These are phyloP conservation scores for Coniochaeta sp. DNA, from an alignment of 2,329 filamentous ascomycete genomes.

Conservation along the genomic window DNA sequence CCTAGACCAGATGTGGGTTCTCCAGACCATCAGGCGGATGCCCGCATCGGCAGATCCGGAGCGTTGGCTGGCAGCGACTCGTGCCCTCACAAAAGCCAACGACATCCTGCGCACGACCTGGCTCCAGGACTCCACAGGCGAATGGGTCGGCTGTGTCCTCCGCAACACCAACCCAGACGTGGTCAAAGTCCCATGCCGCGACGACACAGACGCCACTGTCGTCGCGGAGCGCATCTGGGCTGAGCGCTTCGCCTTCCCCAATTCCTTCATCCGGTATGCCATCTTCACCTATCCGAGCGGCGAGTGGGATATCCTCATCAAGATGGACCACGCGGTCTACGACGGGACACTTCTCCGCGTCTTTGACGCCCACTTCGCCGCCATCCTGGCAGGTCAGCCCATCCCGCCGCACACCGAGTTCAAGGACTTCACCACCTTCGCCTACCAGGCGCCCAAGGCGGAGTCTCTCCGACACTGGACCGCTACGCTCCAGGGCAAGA, in stretches of 20 bases:
- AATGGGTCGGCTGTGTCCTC: constrained; percentile 15
- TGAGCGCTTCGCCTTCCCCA: constrained; percentile 19
- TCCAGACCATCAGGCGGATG: constrained; percentile 15
- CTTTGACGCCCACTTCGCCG: constrained; percentile 24
- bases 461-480: constrained; percentile 14
- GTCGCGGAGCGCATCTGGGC: constrained; percentile 17
- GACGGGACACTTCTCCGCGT: constrained; percentile 28
- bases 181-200: background rate
- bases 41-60: constrained; percentile 10
- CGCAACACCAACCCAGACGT: constrained; percentile 11
- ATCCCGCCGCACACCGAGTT: constrained; percentile 12
- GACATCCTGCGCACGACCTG: constrained; percentile 17
- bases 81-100: constrained; percentile 11
- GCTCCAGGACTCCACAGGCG: constrained; percentile 5
- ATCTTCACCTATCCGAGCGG: constrained; percentile 16
- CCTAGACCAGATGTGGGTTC: constrained; percentile 15
- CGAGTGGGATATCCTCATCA: constrained; percentile 19
- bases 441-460: constrained; percentile 9
- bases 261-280: constrained; percentile 25
- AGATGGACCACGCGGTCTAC: constrained; percentile 25
- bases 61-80: constrained; percentile 12
- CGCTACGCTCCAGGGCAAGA: constrained; percentile 1
- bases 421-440: constrained; percentile 17
- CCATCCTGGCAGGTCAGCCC: constrained; percentile 12
- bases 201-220: background rate